phyloP scores from a whole-genome alignment of 345 rosid genomes.

The Hibiscus mutabilis region DNA sequence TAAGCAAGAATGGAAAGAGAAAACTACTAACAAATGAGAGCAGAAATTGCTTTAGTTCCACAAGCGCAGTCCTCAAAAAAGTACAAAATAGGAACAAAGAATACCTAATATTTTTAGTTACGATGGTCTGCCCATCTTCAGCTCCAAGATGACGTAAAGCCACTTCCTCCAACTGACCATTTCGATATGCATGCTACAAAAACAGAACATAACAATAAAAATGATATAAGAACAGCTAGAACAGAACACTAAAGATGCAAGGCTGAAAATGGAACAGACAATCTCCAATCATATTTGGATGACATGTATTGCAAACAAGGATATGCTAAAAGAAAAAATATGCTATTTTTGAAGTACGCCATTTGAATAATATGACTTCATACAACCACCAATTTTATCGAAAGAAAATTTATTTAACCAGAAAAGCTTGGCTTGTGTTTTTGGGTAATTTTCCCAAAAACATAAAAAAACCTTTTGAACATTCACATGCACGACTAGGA shows the following conservation, averaged over 20 bases:
- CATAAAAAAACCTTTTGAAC: neutral
- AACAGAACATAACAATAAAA: neutral
- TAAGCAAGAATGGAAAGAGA: neutral
- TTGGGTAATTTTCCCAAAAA: neutral
- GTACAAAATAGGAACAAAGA: neutral
- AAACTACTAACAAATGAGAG: neutral
- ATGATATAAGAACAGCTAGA: neutral
- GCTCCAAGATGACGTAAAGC: slow-evolving; percentile 63
- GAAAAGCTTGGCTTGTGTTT: neutral
- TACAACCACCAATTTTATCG: neutral
- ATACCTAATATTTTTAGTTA: slow-evolving; percentile 45
- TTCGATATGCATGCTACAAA: slow-evolving; percentile 68
- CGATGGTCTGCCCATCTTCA: slow-evolving; percentile 56
- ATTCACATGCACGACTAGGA: neutral
- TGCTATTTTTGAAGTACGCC: neutral
- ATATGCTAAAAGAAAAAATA: neutral
- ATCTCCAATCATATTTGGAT: slow-evolving; percentile 4
- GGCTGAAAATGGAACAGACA: neutral
- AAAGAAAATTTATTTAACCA: neutral
- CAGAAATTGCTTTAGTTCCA: neutral
- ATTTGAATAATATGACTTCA: neutral
- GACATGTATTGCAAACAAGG: neutral
- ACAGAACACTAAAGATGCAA: neutral
- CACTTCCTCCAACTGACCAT: slow-evolving; percentile 72
- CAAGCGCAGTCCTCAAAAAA: neutral